These are phyloP conservation scores for Polygonum maritimum DNA, from an alignment of 148 eudicot species.

Conservation along the genomic window DNA sequence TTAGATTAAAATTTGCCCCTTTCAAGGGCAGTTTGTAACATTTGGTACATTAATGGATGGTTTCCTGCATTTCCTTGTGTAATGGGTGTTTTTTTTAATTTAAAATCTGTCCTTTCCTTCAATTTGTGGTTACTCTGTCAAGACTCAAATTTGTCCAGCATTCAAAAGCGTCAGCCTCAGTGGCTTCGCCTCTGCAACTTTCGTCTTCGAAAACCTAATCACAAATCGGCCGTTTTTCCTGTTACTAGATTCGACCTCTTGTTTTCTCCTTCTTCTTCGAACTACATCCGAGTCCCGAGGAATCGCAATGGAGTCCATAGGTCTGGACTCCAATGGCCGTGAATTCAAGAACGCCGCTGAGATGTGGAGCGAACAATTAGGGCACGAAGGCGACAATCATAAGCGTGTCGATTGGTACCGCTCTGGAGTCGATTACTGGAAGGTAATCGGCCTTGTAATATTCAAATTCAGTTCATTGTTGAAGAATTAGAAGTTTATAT, in stretches of 20 bases:
- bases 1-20: too few species aligned
- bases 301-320: conserved; percentile 47
- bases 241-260: neutral
- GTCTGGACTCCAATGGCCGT: conserved; percentile 68
- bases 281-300: neutral
- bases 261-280: neutral
- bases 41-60: too few species aligned
- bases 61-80: too few species aligned
- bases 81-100: too few species aligned
- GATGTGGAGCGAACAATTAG: conserved; percentile 94
- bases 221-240: neutral
- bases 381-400: conserved; percentile 29
- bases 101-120: too few species aligned
- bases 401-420: conserved; percentile 69
- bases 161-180: neutral
- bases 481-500: neutral
- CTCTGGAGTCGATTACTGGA: conserved; percentile 74
- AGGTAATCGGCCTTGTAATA: conserved; percentile 28
- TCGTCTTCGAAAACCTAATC: neutral
- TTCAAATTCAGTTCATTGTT: neutral
- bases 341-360: conserved; percentile 62
- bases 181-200: neutral
- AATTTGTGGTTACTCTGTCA: too few species aligned
- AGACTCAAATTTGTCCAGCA: neutral
- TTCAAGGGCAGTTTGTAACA: too few species aligned